Percentiles rank a stretch among this genome's conserved stretches.
These are phyloP conservation scores for Botrytis cinerea DNA, from an alignment of 2,329 filamentous ascomycete genomes.

Conservation along the genomic window DNA sequence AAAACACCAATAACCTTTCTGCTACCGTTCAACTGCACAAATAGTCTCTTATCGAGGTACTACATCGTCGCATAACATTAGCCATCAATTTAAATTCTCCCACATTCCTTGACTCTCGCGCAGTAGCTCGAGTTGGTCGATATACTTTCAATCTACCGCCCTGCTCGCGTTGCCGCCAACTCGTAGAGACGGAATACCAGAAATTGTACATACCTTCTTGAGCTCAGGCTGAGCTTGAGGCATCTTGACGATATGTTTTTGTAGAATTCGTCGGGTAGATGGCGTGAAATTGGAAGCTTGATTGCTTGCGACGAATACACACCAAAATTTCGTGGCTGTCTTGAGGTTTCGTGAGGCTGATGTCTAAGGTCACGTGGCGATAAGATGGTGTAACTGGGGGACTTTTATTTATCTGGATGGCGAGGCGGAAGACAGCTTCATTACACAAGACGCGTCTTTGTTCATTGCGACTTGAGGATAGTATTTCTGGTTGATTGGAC, in stretches of 20 bases:
- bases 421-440: constrained; percentile 12
- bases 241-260: constrained; percentile 57
- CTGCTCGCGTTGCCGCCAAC: constrained; percentile 25
- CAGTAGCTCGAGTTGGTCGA: constrained; percentile 14
- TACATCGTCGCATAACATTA: constrained; percentile 45
- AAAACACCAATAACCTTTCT: constrained; percentile 95
- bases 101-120: constrained; percentile 8
- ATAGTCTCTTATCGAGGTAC: constrained; percentile 99
- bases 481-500: neutral
- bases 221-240: constrained; percentile 98
- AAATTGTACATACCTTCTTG: constrained; percentile 73
- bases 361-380: constrained; percentile 36
- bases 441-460: neutral
- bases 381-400: constrained; percentile 23
- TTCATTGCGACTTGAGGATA: neutral
- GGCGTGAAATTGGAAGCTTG: constrained; percentile 24
- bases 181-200: neutral
- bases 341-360: constrained; percentile 26
- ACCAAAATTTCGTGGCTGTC: constrained; percentile 27
- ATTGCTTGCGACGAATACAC: constrained; percentile 12
- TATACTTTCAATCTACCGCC: neutral
- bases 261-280: constrained; percentile 22
- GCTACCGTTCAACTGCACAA: constrained; percentile 96
- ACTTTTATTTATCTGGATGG: constrained; percentile 9
- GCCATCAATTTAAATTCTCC: constrained; percentile 55